Percentiles rank a stretch among this genome's conserved stretches.
These are phyloP conservation scores for Pyracantha coccinea DNA, from an alignment of 331 rosid genomes.

Conservation along the genomic window DNA sequence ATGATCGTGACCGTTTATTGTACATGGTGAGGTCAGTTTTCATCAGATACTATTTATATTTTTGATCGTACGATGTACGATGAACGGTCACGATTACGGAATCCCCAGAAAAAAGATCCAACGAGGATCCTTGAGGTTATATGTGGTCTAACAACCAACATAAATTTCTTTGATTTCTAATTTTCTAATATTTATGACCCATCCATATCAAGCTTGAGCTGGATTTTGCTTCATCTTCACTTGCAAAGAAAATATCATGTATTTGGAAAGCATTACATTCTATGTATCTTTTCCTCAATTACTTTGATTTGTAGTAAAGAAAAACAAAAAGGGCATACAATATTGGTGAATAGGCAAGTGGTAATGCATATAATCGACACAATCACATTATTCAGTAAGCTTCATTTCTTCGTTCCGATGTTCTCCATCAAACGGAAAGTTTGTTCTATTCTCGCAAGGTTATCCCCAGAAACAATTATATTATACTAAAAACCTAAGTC, in stretches of 20 bases:
- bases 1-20: too few relatives aligned
- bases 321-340: neutral
- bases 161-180: neutral
- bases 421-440: neutral
- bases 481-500: too few relatives aligned
- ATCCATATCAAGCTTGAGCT: neutral
- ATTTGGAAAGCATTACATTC: neutral
- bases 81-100: too few relatives aligned
- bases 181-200: too few relatives aligned
- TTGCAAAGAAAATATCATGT: neutral
- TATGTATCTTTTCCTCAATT: neutral
- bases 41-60: too few relatives aligned
- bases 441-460: too few relatives aligned
- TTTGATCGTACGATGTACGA: too few relatives aligned
- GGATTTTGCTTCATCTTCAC: neutral
- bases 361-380: neutral
- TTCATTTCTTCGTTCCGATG: neutral
- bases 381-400: neutral
- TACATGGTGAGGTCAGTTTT: too few relatives aligned
- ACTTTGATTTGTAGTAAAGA: neutral
- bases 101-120: too few relatives aligned
- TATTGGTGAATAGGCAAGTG: neutral
- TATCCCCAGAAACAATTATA: too few relatives aligned
- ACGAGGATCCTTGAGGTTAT: neutral
- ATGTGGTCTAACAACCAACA: neutral